phyloP scores from a whole-genome alignment of 2,329 filamentous ascomycete species.

The Dactylonectria macrodidyma region DNA sequence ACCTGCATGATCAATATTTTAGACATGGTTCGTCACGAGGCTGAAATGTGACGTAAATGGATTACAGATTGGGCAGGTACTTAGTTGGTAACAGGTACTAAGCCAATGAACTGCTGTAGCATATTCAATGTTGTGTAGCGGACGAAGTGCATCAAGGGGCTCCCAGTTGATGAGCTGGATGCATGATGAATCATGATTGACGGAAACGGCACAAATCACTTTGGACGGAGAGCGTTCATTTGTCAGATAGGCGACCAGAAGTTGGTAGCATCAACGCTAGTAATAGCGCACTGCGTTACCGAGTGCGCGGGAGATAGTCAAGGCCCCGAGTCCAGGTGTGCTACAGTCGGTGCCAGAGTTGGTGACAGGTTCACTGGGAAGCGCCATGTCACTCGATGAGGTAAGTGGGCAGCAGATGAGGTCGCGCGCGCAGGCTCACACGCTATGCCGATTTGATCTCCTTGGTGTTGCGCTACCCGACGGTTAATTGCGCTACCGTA shows the following conservation, averaged over 20 bases:
- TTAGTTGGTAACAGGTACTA: slow-evolving; percentile 2
- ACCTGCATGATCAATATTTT: no score
- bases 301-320: slow-evolving; percentile 18
- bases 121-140: slow-evolving; percentile 5
- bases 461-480: not conserved
- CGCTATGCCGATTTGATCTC: not conserved
- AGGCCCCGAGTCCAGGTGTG: not conserved
- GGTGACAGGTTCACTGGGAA: not conserved
- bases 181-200: slow-evolving; percentile 21
- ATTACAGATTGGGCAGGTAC: slow-evolving; percentile 7
- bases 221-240: not conserved
- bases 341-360: no score
- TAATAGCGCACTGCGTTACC: not conserved
- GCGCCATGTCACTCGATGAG: slow-evolving; percentile 17
- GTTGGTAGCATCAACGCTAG: slow-evolving; percentile 17
- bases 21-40: not conserved
- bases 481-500: not conserved
- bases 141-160: slow-evolving; percentile 8
- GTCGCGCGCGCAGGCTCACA: not conserved
- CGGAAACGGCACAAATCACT: not conserved
- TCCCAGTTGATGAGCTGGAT: not conserved
- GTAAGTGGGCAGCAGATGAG: slow-evolving; percentile 8
- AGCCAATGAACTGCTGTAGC: slow-evolving; percentile 2
- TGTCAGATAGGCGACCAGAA: not conserved
- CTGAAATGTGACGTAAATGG: not conserved